phyloP scores from a whole-genome alignment of 441 rosid genomes.

The Populus tomentosa region DNA sequence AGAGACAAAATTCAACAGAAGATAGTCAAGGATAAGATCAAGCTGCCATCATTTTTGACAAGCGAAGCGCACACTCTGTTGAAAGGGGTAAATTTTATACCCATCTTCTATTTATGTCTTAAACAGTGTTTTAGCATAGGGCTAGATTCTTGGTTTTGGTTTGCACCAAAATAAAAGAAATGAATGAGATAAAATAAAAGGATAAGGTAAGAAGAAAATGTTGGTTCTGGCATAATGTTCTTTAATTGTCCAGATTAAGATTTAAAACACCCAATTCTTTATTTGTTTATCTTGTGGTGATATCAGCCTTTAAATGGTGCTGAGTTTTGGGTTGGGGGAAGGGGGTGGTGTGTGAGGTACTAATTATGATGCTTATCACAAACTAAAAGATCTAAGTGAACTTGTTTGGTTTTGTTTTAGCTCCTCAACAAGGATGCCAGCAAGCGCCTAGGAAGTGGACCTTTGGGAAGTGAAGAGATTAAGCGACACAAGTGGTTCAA shows the following conservation, averaged over 20 bases:
- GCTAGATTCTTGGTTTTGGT: not conserved
- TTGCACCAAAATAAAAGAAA: too few relatives aligned
- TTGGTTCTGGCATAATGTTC: too few relatives aligned
- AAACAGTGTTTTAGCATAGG: not conserved
- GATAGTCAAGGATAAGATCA: conserved; percentile 64
- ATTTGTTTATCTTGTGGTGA: too few relatives aligned
- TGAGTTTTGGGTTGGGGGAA: too few relatives aligned
- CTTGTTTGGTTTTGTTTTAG: conserved; percentile 29
- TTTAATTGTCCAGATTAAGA: too few relatives aligned
- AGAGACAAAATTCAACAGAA: conserved; percentile 49
- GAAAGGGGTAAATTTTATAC: conserved; percentile 44
- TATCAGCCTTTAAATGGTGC: too few relatives aligned
- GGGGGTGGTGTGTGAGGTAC: not conserved
- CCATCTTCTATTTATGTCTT: not conserved
- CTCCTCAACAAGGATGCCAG: conserved; percentile 75
- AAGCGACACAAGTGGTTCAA: conserved; percentile 90
- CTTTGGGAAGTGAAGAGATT: conserved; percentile 62
- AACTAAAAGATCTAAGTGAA: not conserved
- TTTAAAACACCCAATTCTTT: too few relatives aligned
- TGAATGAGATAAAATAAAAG: too few relatives aligned
- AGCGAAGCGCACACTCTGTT: conserved; percentile 71
- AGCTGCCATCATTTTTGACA: conserved; percentile 57
- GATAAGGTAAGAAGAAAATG: too few relatives aligned
- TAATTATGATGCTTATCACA: not conserved
- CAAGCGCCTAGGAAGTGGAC: conserved; percentile 74